Base-by-base conservation (phyloP, 176 grass and related monocot genomes). In the Aechmea fasciata region DNA sequence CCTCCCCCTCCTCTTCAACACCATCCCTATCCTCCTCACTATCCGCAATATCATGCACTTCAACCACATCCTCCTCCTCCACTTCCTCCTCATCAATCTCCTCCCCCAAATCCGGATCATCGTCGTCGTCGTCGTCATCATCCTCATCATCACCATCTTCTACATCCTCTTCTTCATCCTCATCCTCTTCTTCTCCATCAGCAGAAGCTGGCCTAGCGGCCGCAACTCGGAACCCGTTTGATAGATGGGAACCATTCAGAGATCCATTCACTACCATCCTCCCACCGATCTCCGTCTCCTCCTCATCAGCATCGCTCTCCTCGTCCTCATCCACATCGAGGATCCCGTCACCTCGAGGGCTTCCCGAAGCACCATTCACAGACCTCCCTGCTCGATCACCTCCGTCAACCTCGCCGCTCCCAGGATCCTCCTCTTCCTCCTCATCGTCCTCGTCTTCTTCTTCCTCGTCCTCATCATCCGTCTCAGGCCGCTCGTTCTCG, bases 401-500 rank as follows among this genome's bases (percentile, higher is more conserved):
- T 11, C 71, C 82, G 66, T 84, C 82, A 47, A 96, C 88, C 79
- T 96, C 88, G 11, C 88, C 92, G 55, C 85, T 96, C 6, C 85
- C 92, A 1, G 85, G 83, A 68, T 96, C 92, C 29, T 96, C 92
- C 0, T 96, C 0, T 78, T 88, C 91, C 0, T 83, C 91, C 0
- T 91, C 87, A 2, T 79, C 91, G 0, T 85, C 87, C 1, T 83
- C 91, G 0, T 85, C 91, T 0, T 90, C 91, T 8, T 68, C 87
- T 0, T 91, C 91, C 19, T 91, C 92, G 9, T 91, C 92, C 11
- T 96, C 92, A 11, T 96, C 88, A 26, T 96, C 92, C 6, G 92
- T 88, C 81, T 96, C 92, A 8, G 88, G 92, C 2, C 92, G 74
- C 79, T 96, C 92, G 83, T 96, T 96, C 81, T 96, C 88, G 71